Evolutionary conservation across 2,329 filamentous ascomycete genomes (phyloP), one percentile per base, ranked within the genome.

Genomic region (Calonectria pseudoreteaudii): DNA sequence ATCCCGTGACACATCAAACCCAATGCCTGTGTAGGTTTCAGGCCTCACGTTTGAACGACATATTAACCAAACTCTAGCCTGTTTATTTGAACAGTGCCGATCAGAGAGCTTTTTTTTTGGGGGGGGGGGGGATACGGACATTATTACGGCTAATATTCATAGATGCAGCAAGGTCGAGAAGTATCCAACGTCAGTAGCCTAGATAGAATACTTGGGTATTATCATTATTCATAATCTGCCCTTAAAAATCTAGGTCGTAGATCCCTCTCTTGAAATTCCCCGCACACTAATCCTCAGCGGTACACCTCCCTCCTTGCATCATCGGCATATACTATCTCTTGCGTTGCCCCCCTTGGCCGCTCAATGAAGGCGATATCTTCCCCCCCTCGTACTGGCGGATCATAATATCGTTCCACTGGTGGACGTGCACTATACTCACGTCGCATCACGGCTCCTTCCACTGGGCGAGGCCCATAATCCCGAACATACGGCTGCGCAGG

Each of bases 311-410:
- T 81, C 66, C 83, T 81, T 14, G 70, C 81, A 74, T 86, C 84
- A 50, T 88, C 86, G n/a, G 85, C 78, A 75, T 89, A 90, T 26
- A 87, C 82, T 31, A 88, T 83, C 44, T 88, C 87, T 58, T 86
- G 86, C 18, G 84, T 82, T 31, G 83, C 80, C 62, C 83, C 83
- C 66, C 84, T 83, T 20, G 87, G 86, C 58, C 83, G 83, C 74
- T 88, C 87, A 68, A 88, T 83, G 68, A 87, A 89, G 4, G 86
- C 81, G 52, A 87, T 81, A 47, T 87, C 87, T 60, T 86, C 85
- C 26, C 77, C 77, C 47, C 77, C 81, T 64, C 80, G 78, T 65
- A 78, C 65, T 50, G 74, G 82, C 41, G 84, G 83, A 36, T 86
- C 85, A 75, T 88, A 88, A 71, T 87, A 88, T 66, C 83, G 83